These are phyloP conservation scores for Fusarium ambrosium DNA, from an alignment of 2,329 filamentous ascomycete species.

Conservation along the genomic window DNA sequence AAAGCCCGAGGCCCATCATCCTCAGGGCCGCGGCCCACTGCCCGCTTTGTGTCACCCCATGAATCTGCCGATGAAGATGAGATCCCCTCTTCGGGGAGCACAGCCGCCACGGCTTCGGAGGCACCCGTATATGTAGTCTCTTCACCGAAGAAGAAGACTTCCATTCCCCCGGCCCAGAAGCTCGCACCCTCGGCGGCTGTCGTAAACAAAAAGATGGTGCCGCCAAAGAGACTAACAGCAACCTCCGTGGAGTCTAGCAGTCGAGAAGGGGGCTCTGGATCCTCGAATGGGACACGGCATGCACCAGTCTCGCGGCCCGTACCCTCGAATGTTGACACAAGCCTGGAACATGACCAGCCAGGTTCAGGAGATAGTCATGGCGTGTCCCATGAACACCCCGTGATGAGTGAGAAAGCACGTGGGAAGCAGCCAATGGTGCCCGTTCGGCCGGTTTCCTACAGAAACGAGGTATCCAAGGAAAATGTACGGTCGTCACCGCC, in stretches of 20 bases:
- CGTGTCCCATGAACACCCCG: slow-evolving; percentile 13
- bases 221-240: slow-evolving; percentile 57
- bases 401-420: slow-evolving; percentile 61
- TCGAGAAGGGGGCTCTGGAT: slow-evolving; percentile 48
- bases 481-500: slow-evolving; percentile 12
- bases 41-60: slow-evolving; percentile 70
- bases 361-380: slow-evolving; percentile 17
- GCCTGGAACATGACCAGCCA: slow-evolving; percentile 15
- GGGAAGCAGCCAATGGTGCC: slow-evolving; percentile 61
- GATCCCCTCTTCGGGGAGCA: slow-evolving; percentile 59
- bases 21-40: slow-evolving; percentile 69
- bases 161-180: slow-evolving; percentile 49
- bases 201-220: slow-evolving; percentile 61
- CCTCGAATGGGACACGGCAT: slow-evolving; percentile 41
- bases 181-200: slow-evolving; percentile 60
- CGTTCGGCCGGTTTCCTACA: slow-evolving; percentile 30
- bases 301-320: slow-evolving; percentile 42
- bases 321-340: slow-evolving; percentile 48
- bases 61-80: slow-evolving; percentile 61
- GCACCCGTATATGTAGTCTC: slow-evolving; percentile 46
- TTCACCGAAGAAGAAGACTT: slow-evolving; percentile 49
- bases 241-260: slow-evolving; percentile 49
- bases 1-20: slow-evolving; percentile 68
- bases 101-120: slow-evolving; percentile 50
- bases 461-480: slow-evolving; percentile 22